Evolutionary conservation across 495 filamentous ascomycete species (phyloP).

Genomic region (Lophium mytilinum): DNA sequence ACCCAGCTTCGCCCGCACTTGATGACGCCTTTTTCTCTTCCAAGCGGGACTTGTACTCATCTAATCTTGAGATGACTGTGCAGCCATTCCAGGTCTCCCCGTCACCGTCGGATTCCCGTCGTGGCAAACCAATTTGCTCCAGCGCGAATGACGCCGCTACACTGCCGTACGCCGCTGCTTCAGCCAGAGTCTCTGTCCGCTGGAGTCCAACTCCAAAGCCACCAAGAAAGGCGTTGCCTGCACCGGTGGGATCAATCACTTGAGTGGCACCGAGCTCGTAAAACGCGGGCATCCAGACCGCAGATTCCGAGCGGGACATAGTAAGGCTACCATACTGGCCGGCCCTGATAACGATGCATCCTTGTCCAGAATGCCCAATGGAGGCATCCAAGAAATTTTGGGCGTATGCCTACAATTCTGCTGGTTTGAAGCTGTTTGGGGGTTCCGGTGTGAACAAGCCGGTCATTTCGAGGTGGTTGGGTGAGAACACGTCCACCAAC

Average conservation of each 20-base stretch:
- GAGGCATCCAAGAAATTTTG: background rate
- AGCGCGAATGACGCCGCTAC: constrained; percentile 9
- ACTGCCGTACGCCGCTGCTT: background rate
- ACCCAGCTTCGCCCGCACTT: no score
- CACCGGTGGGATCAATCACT: constrained; percentile 5
- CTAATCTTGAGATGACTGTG: background rate
- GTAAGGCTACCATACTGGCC: constrained; percentile 3
- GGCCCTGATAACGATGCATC: constrained; percentile 4
- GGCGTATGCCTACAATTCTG: constrained; percentile 3
- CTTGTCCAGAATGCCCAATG: background rate
- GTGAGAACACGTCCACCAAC: constrained; percentile 16
- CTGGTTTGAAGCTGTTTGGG: background rate
- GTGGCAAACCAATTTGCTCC: constrained; percentile 5
- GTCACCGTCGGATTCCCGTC: background rate
- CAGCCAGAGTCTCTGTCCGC: background rate
- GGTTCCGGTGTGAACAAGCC: background rate
- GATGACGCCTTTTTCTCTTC: background rate
- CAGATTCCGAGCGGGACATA: background rate
- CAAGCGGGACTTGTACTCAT: constrained; percentile 1
- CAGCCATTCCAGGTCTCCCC: constrained; percentile 1
- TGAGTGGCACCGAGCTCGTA: background rate
- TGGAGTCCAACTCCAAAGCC: background rate
- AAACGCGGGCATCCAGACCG: constrained; percentile 6
- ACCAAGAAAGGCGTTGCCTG: constrained; percentile 4
- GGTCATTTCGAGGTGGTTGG: constrained; percentile 11